Percentiles rank a stretch among this genome's conserved stretches.
Conservation (phyloP, 208 protist species). For the Crithidia acanthocephali region DNA sequence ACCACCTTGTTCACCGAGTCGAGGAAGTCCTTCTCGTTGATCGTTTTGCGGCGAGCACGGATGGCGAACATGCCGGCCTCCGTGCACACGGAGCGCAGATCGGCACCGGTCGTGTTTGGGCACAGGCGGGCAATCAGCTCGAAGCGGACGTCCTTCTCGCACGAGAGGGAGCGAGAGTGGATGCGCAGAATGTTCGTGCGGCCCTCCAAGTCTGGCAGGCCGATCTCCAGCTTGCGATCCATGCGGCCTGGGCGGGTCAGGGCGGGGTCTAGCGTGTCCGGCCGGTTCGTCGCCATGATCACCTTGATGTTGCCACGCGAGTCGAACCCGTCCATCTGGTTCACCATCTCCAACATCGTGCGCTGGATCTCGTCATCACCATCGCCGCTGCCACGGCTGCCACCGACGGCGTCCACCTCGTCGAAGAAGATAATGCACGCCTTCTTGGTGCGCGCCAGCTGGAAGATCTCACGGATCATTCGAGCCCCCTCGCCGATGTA, state of each 20-base stretch:
- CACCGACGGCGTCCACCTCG: constrained; percentile 99
- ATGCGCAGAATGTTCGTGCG: constrained; percentile 99
- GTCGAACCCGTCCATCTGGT: constrained; percentile 99
- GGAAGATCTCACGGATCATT: constrained; percentile 99
- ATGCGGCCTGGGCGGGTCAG: constrained; percentile 99
- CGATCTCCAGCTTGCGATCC: constrained; percentile 99
- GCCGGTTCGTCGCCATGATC: constrained; percentile 99
- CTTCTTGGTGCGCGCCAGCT: constrained; percentile 99
- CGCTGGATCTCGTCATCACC: constrained; percentile 99
- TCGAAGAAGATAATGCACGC: constrained; percentile 99
- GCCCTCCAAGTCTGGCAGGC: constrained; percentile 98
- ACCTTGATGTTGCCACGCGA: constrained; percentile 99
- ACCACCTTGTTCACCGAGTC: constrained; percentile 99
- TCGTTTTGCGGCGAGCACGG: constrained; percentile 97
- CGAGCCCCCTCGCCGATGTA: constrained; percentile 99
- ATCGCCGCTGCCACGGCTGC: constrained; percentile 84
- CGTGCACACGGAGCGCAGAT: constrained; percentile 98
- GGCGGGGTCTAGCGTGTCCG: constrained; percentile 99
- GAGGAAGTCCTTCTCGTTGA: constrained; percentile 99
- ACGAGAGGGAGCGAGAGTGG: constrained; percentile 98
- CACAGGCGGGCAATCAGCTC: constrained; percentile 99
- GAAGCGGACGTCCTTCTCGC: constrained; percentile 98
- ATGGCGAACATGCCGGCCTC: constrained; percentile 99
- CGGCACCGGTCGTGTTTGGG: constrained; percentile 98
- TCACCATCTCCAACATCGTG: constrained; percentile 99